Conservation (phyloP, 805 yeast genomes). For the Kluyveromyces siamensis region DNA sequence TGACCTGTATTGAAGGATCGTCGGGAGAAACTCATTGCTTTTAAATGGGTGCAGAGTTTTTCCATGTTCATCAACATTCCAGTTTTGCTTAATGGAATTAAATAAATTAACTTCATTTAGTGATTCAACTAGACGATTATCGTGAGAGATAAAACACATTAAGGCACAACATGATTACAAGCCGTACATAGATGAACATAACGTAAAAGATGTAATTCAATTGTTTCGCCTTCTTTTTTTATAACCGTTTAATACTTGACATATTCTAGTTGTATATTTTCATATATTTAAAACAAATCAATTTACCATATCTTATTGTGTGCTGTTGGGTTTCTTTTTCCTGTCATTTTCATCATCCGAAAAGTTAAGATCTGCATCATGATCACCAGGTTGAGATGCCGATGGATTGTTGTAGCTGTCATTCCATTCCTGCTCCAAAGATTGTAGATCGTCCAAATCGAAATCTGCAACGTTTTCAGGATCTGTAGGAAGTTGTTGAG, state of each 20-base stretch:
- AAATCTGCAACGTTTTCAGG: slow-evolving; percentile 61
- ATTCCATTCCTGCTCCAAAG: slow-evolving; percentile 30
- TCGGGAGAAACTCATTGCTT: too few species aligned
- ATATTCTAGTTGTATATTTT: too few species aligned
- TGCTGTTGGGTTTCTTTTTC: not conserved
- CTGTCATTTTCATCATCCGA: slow-evolving; percentile 22
- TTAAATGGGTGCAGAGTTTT: too few species aligned
- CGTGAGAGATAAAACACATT: too few species aligned
- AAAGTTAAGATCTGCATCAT: slow-evolving; percentile 22
- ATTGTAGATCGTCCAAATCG: slow-evolving; percentile 48
- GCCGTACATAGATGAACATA: too few species aligned
- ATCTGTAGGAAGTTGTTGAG: slow-evolving; percentile 84
- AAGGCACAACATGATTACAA: too few species aligned
- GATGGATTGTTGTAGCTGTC: slow-evolving; percentile 28
- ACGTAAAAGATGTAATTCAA: not conserved
- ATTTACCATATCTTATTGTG: not conserved
- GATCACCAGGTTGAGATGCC: slow-evolving; percentile 3
- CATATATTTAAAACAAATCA: not conserved
- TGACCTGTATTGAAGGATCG: not conserved
- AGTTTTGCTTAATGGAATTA: too few species aligned
- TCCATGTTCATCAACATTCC: too few species aligned
- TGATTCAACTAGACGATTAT: too few species aligned
- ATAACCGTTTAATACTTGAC: not conserved
- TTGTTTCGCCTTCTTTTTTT: too few species aligned
- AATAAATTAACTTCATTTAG: too few species aligned